Conservation (phyloP, 345 rosid genomes). For the Anastatica hierochuntica region DNA sequence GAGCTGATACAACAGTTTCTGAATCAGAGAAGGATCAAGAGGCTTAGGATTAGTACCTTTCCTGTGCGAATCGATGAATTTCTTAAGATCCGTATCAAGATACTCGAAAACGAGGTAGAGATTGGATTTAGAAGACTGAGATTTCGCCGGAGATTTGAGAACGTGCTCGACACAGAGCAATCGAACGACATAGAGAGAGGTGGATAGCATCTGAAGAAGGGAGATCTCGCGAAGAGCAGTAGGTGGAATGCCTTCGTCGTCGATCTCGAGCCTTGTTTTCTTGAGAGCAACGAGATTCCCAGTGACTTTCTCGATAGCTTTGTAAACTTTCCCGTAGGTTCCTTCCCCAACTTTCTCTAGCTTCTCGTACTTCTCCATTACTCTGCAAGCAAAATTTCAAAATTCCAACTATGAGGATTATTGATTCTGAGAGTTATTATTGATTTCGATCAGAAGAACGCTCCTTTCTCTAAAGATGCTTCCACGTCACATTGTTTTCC, state of each 20-base stretch:
- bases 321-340: constrained; percentile 91
- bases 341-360: constrained; percentile 97
- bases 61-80: constrained; percentile 68
- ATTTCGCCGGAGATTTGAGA: not conserved
- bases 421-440: too few species aligned
- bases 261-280: constrained; percentile 89
- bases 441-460: too few species aligned
- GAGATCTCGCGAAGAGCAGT: constrained; percentile 95
- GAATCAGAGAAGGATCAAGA: constrained; percentile 32
- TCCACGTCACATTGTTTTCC: too few species aligned
- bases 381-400: too few species aligned
- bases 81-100: constrained; percentile 90
- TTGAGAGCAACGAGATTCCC: constrained; percentile 85
- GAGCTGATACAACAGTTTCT: constrained; percentile 72
- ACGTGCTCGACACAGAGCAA: constrained; percentile 87
- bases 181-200: constrained; percentile 79
- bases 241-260: constrained; percentile 95
- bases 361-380: constrained; percentile 97
- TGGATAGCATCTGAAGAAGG: constrained; percentile 84
- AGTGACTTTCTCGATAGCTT: constrained; percentile 67
- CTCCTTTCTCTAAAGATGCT: too few species aligned
- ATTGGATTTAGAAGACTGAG: constrained; percentile 37
- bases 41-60: constrained; percentile 72
- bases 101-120: constrained; percentile 88
- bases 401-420: too few species aligned